A percentile compares a stretch with the other conserved stretches of the same genome.
Evolutionary conservation across 139 green algal species (phyloP).

Genomic region (Coccomyxa sp.): DNA sequence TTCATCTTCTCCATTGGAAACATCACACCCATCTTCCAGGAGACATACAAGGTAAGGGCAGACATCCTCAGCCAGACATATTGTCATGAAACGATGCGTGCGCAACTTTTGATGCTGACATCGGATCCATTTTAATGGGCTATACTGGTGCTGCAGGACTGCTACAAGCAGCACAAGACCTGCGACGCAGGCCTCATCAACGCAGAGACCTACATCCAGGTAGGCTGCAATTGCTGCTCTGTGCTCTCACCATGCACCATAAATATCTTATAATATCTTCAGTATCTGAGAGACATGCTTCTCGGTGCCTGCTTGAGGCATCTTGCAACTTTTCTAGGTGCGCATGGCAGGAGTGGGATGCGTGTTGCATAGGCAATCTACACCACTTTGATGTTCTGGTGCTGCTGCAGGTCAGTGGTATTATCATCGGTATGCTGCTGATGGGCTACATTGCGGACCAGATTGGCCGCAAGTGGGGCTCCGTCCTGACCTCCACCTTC

Average conservation of each 20-base stretch:
- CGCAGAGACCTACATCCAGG: conserved; percentile 31
- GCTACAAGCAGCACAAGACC: conserved; percentile 2
- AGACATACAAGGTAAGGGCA: conserved; percentile 8
- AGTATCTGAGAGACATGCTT: neutral
- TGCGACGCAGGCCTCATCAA: neutral
- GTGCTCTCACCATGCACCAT: too few relatives aligned
- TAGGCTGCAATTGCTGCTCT: conserved; percentile 26
- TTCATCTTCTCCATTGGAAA: conserved; percentile 49
- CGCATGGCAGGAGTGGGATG: neutral
- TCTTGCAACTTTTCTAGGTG: too few relatives aligned
- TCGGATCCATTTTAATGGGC: neutral
- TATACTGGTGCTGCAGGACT: neutral
- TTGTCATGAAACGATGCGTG: neutral
- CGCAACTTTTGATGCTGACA: conserved; percentile 6
- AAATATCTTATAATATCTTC: too few relatives aligned
- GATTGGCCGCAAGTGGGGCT: conserved; percentile 62
- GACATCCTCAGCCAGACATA: neutral
- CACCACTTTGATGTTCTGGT: conserved; percentile 2
- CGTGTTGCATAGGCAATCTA: neutral
- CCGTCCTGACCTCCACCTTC: conserved; percentile 43
- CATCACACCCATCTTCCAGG: conserved; percentile 27
- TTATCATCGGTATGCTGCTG: conserved; percentile 46
- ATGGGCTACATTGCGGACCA: conserved; percentile 37
- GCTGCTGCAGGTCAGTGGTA: conserved; percentile 28
- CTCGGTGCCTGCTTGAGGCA: too few relatives aligned